Percentiles rank a stretch among this genome's conserved stretches.
Conservation (phyloP, 768 basidiomycete genomes). For the Mycena latifolia region DNA sequence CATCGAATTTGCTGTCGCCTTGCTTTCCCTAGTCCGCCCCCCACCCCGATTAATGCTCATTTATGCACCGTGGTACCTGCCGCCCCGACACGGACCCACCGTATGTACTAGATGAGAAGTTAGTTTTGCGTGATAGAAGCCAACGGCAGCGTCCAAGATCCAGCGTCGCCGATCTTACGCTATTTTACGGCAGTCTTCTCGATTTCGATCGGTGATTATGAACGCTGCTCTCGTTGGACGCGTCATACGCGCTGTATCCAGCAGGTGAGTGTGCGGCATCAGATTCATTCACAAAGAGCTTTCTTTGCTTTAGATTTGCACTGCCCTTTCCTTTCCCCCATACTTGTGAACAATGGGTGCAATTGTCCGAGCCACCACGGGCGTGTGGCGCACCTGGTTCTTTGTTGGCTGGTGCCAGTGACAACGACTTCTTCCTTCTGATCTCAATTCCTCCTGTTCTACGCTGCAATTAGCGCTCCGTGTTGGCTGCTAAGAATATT, state of each 20-base stretch:
- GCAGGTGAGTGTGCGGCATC: no score
- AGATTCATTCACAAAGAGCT: not conserved
- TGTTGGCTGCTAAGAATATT: constrained; percentile 25
- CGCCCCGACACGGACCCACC: not conserved
- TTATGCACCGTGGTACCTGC: constrained; percentile 19
- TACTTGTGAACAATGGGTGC: constrained; percentile 12
- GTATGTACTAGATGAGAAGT: constrained; percentile 31
- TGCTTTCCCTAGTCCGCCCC: constrained; percentile 16
- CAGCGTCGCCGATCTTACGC: constrained; percentile 35
- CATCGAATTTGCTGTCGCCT: constrained; percentile 24
- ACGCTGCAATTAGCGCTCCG: constrained; percentile 7
- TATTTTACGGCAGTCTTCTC: constrained; percentile 24
- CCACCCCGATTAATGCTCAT: constrained; percentile 26
- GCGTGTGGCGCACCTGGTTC: constrained; percentile 16
- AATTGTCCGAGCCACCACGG: no score
- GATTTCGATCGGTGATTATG: constrained; percentile 24
- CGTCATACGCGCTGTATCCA: no score
- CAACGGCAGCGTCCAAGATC: constrained; percentile 19
- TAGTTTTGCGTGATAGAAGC: constrained; percentile 32
- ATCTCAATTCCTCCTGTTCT: constrained; percentile 30
- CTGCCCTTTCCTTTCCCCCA: no score
- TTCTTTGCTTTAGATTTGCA: not conserved
- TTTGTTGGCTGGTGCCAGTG: constrained; percentile 22
- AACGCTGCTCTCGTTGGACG: not conserved
- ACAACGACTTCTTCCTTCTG: constrained; percentile 25